phyloP scores from a whole-genome alignment of 768 basidiomycete genomes.

The Hericium erinaceus region DNA sequence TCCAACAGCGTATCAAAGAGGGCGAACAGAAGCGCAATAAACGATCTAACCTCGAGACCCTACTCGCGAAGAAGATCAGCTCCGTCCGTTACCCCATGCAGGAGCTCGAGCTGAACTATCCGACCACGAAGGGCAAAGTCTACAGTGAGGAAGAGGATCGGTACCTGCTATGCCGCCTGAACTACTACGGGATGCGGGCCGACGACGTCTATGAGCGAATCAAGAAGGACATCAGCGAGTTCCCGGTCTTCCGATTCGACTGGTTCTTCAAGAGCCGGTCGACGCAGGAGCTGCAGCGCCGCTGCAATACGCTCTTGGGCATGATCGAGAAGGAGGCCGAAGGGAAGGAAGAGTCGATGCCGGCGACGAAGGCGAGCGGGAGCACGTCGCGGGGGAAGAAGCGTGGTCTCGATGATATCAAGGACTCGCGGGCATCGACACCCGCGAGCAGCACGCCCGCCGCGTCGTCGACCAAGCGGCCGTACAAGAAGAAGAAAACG shows the following conservation, averaged over 20 bases:
- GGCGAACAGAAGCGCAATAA: conserved; percentile 88
- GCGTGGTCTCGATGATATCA: conserved; percentile 63
- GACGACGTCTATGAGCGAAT: conserved; percentile 92
- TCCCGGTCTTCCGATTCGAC: conserved; percentile 94
- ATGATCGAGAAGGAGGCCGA: conserved; percentile 92
- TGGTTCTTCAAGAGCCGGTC: conserved; percentile 97
- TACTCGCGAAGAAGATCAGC: conserved; percentile 74
- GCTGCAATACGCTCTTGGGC: conserved; percentile 78
- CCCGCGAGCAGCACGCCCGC: conserved; percentile 38
- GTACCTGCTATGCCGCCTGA: conserved; percentile 83
- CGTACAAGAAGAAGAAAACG: conserved; percentile 63
- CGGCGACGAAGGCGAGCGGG: conserved; percentile 41
- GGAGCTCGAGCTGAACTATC: conserved; percentile 92
- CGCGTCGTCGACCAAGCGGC: conserved; percentile 36
- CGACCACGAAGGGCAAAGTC: conserved; percentile 92
- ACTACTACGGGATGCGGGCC: conserved; percentile 81
- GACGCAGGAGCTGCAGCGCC: conserved; percentile 76
- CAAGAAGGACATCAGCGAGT: conserved; percentile 94
- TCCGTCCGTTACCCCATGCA: conserved; percentile 90
- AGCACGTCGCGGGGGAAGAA: conserved; percentile 54
- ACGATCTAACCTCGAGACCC: conserved; percentile 67
- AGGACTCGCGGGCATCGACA: conserved; percentile 42
- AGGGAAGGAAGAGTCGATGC: conserved; percentile 53
- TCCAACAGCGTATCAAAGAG: conserved; percentile 75
- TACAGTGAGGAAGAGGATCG: conserved; percentile 97